These are phyloP conservation scores for Oidiodendron maius DNA, from an alignment of 495 filamentous ascomycete species.

Conservation along the genomic window DNA sequence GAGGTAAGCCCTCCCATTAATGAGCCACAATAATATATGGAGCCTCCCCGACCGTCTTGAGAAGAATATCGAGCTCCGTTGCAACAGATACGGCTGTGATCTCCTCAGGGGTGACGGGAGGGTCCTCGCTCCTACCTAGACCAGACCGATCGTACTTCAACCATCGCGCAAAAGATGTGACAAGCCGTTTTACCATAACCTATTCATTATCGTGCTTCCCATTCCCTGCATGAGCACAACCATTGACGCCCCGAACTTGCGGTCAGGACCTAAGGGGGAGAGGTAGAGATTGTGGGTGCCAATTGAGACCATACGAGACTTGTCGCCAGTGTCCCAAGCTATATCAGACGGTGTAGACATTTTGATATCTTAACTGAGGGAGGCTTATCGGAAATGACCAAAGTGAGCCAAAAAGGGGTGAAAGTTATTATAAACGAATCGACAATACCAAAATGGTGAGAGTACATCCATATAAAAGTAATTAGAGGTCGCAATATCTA, in stretches of 20 bases:
- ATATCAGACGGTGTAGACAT: too few species aligned
- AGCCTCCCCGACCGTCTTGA: background rate
- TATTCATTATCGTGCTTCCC: constrained; percentile 2
- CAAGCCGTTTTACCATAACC: constrained; percentile 10
- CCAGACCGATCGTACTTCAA: constrained; percentile 12
- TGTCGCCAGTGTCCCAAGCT: constrained; percentile 10
- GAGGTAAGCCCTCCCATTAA: constrained; percentile 4
- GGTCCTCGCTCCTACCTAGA: constrained; percentile 3
- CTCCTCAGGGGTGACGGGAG: background rate
- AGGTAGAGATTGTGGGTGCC: constrained; percentile 15
- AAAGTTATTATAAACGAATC: too few species aligned
- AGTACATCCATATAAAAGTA: background rate
- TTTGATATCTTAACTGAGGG: too few species aligned
- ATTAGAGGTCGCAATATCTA: too few species aligned
- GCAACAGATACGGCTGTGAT: constrained; percentile 8
- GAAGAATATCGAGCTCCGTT: constrained; percentile 9
- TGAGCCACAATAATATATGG: constrained; percentile 14
- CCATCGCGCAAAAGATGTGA: constrained; percentile 7
- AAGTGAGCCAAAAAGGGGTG: too few species aligned
- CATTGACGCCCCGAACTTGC: constrained; percentile 4
- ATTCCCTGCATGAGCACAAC: constrained; percentile 11
- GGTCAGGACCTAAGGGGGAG: constrained; percentile 2
- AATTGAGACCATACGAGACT: constrained; percentile 5
- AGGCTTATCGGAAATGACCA: too few species aligned
- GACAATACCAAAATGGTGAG: too few species aligned